Percentiles rank a stretch among this genome's conserved stretches.
Evolutionary conservation across 176 grass and related monocot species (phyloP).

Genomic region (Aegilops umbellulata): DNA sequence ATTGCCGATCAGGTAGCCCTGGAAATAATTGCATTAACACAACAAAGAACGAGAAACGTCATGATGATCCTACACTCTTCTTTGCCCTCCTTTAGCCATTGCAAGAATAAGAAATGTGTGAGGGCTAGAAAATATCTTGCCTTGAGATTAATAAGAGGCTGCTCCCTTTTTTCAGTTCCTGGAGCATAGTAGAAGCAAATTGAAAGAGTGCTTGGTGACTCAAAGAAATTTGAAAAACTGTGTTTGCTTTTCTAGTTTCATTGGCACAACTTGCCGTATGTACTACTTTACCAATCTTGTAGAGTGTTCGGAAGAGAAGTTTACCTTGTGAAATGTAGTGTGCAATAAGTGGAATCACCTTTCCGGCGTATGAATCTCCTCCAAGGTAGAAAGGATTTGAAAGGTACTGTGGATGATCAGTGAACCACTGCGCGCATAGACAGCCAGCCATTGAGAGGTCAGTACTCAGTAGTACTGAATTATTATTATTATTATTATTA

Average conservation of each 20-base stretch:
- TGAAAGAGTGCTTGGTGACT: not conserved
- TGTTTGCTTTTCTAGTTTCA: not conserved
- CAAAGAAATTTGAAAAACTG: accelerated
- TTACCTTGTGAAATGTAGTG: constrained; percentile 53
- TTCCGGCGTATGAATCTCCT: constrained; percentile 64
- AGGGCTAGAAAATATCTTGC: constrained; percentile 7
- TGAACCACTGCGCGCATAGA: constrained; percentile 44
- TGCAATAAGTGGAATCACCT: constrained; percentile 37
- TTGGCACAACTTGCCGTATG: too few species aligned
- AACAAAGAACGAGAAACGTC: not conserved
- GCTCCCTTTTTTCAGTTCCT: constrained; percentile 37
- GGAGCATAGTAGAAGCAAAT: not conserved
- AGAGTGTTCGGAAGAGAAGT: not conserved
- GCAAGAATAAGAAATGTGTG: not conserved
- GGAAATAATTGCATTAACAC: not conserved
- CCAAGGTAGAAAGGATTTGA: constrained; percentile 58
- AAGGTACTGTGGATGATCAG: constrained; percentile 39
- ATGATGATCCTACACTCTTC: not conserved
- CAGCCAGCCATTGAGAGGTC: not conserved
- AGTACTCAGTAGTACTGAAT: not conserved
- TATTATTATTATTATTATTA: too few species aligned
- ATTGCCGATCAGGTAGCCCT: constrained; percentile 59
- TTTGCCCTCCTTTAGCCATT: not conserved
- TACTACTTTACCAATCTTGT: too few species aligned
- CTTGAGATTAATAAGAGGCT: constrained; percentile 45